phyloP scores from a whole-genome alignment of 352 stramenopile genomes.

The Poterioochromonas sp. region DNA sequence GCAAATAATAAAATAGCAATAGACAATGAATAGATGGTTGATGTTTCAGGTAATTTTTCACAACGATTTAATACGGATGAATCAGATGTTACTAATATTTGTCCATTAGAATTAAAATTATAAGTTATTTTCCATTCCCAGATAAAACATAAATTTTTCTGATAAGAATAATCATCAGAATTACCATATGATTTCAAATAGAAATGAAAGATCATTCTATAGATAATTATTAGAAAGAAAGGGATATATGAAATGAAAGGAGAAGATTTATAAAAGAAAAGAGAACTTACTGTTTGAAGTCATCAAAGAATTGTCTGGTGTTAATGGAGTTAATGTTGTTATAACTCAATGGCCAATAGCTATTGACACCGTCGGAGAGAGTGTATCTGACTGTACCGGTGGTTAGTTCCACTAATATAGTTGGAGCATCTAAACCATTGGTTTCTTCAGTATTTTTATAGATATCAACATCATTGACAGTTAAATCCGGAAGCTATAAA shows the following conservation, averaged over 20 bases:
- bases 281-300: slow-evolving; percentile 1
- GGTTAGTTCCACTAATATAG: not conserved
- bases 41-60: not conserved
- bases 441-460: not conserved
- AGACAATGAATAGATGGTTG: not conserved
- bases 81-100: not conserved
- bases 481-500: not conserved
- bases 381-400: not conserved
- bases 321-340: not conserved
- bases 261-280: no score
- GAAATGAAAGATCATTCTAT: slow-evolving; percentile 3
- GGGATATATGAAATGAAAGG: no score
- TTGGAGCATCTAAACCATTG: not conserved
- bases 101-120: no score
- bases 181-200: not conserved
- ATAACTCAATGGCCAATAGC: not conserved
- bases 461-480: not conserved
- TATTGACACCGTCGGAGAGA: not conserved
- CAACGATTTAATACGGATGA: not conserved
- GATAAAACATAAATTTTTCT: not conserved
- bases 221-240: no score
- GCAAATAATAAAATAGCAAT: not conserved
- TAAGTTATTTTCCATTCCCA: not conserved
- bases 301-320: not conserved
- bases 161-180: not conserved